Base-by-base conservation (phyloP, 257 asterid species). In the Haberlea rhodopensis region DNA sequence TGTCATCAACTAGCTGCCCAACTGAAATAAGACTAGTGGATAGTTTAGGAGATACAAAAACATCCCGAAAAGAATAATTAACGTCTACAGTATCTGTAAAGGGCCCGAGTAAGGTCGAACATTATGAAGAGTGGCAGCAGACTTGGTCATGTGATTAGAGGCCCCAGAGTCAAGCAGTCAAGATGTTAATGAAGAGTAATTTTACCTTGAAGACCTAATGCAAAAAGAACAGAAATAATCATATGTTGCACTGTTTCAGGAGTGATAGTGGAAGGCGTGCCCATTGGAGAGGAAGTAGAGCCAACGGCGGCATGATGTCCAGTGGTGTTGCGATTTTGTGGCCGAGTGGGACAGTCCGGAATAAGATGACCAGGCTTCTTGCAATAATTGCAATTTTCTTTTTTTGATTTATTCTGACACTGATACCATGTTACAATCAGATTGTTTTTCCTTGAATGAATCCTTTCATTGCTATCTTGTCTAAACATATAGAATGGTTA, bases 331-430 rank as follows among this genome's bases (percentile, higher is more conserved):
- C 31, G 2, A 10, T 15, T 37, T 25, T 45, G 32, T 0, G 31
- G 72, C 1, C 57, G 23, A 0, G 0, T 40, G 0, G 6, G 11
- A 67, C 66, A 67, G 5, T 5, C 31, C 9, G 51, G 5, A 45
- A 67, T 67, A 6, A 57, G 23, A 7, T 67, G 65, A 4, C 49
- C 59, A 1, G 5, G 11, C 6, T 1, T 57, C 18, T 57, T 67
- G n/a, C 72, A 57, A 11, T 57, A 57, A 34, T 27, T 67, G 25
- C 72, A 67, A 27, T 56, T 23, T 7, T 27, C 18, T 28, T n/a
- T n/a, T 9, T n/a, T n/a, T n/a, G n/a, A n/a, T n/a, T n/a, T n/a
- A n/a, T n/a, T n/a, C n/a, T n/a, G n/a, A n/a, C n/a, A n/a, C n/a
- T n/a, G n/a, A n/a, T n/a, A n/a, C n/a, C n/a, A n/a, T n/a, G n/a